Conservation (phyloP, 495 filamentous ascomycete genomes). For the Xylaria curta region DNA sequence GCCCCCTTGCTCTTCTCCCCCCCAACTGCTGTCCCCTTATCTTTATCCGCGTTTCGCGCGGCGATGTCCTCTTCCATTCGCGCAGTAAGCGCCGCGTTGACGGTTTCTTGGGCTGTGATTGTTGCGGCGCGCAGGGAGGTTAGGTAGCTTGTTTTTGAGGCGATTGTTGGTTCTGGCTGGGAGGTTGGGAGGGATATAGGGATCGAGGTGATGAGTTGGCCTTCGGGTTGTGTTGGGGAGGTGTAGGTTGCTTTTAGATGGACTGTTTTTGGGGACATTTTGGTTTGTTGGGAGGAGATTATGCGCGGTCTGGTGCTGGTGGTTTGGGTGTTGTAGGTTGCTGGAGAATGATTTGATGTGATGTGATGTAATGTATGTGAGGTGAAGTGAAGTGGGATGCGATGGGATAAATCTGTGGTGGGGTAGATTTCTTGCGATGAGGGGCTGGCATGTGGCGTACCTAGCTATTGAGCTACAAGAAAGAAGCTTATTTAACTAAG, state of each 20-base stretch:
- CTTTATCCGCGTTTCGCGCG: conserved; percentile 39
- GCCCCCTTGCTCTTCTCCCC: conserved; percentile 37
- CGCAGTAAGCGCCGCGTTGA: conserved; percentile 84
- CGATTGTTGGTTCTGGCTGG: too few species aligned
- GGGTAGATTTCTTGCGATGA: conserved; percentile 4
- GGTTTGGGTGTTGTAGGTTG: not conserved
- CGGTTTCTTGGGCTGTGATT: conserved; percentile 66
- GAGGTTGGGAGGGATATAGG: conserved; percentile 43
- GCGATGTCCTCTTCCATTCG: conserved; percentile 95
- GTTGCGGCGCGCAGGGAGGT: conserved; percentile 66
- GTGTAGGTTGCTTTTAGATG: conserved; percentile 59
- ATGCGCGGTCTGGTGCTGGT: not conserved
- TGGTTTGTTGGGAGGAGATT: not conserved
- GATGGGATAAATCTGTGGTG: not conserved
- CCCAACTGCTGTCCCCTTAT: conserved; percentile 47
- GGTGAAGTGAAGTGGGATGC: not conserved
- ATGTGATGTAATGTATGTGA: too few species aligned
- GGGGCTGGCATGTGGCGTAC: not conserved
- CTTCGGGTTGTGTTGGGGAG: conserved; percentile 53
- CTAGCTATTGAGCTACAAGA: too few species aligned
- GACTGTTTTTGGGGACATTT: not conserved
- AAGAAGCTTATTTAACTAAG: too few species aligned
- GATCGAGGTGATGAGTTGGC: conserved; percentile 40
- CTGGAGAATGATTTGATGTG: not conserved
- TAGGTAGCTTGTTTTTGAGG: conserved; percentile 75